Conservation (phyloP, 2,329 filamentous ascomycete species). For the Claviceps sp. region DNA sequence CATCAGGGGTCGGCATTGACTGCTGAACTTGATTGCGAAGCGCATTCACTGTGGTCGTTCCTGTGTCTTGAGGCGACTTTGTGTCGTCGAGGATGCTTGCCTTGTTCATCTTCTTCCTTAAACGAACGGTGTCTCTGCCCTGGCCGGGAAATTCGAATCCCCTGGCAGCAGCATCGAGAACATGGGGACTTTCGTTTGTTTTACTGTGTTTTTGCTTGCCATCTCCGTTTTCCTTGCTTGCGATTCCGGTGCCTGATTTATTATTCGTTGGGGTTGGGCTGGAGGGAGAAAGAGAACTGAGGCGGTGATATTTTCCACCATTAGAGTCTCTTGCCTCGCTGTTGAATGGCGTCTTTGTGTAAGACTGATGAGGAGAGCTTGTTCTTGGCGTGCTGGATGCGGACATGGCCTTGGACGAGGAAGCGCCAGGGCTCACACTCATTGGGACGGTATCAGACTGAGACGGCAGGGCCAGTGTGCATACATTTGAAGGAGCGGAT, state of each 20-base stretch:
- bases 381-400: background rate
- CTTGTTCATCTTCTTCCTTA: background rate
- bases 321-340: background rate
- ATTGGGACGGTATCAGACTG: background rate
- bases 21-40: background rate
- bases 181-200: background rate
- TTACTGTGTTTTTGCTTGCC: background rate
- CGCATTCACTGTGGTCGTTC: background rate
- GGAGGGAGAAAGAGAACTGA: background rate
- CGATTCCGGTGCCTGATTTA: background rate
- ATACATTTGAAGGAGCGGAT: background rate
- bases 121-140: constrained; percentile 1
- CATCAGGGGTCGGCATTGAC: background rate
- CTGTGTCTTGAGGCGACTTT: background rate
- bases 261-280: background rate
- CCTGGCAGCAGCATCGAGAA: background rate
- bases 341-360: background rate
- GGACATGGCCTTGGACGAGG: constrained; percentile 3
- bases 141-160: background rate
- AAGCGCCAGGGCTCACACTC: constrained; percentile 1
- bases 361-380: background rate
- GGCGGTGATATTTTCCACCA: background rate
- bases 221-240: background rate
- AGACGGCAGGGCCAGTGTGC: background rate
- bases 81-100: background rate